Evolutionary conservation across 163 green algal genomes (phyloP), one percentile per base, ranked within the genome.

Genomic region (Picocystis sp.): DNA sequence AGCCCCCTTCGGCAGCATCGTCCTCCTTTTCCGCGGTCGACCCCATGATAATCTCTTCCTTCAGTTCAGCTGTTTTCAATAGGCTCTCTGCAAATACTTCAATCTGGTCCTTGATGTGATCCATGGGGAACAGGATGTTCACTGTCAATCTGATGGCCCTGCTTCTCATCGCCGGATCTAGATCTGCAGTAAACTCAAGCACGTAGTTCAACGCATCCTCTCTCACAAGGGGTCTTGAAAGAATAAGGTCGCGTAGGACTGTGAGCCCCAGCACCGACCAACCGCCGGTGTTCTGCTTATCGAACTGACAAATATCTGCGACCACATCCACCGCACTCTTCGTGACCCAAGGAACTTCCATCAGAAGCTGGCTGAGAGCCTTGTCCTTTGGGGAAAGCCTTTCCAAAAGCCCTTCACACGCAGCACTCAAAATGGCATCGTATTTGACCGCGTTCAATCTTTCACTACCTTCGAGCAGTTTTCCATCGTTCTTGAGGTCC

Each of bases 61-160:
- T 25, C 23, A 45, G 34, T 6, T 44, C 52, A 2, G 46, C 22
- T 2, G 29, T 42, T 10, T 25, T 25, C 55, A 84, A 46, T 44
- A 69, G 60, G 47, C 58, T 42, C 33, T 14, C 14, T 0, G 75
- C 74, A 45, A 67, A 70, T 24, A 52, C 50, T 45, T 74, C 61
- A 3, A 84, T 72, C 24, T 23, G 11, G 0, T 22, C 54, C n/a
- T 51, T 43, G 44, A 78, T 58, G 33, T 46, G 45, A 1, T 55
- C 34, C 60, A 64, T 41, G 3, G 47, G 41, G 25, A 70, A 75
- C 15, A 87, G 66, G 41, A 69, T 56, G 55, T 80, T 79, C 22
- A 65, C 71, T 0, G 65, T 52, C 57, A 86, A 56, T 11, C 70
- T 53, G 19, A 84, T 65, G 5, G 77, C 78, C 50, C 72, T 73